Evolutionary conservation across 2,329 filamentous ascomycete species (phyloP), one percentile per base, ranked within the genome.

Genomic region (Teratosphaeria epicoccoides): DNA sequence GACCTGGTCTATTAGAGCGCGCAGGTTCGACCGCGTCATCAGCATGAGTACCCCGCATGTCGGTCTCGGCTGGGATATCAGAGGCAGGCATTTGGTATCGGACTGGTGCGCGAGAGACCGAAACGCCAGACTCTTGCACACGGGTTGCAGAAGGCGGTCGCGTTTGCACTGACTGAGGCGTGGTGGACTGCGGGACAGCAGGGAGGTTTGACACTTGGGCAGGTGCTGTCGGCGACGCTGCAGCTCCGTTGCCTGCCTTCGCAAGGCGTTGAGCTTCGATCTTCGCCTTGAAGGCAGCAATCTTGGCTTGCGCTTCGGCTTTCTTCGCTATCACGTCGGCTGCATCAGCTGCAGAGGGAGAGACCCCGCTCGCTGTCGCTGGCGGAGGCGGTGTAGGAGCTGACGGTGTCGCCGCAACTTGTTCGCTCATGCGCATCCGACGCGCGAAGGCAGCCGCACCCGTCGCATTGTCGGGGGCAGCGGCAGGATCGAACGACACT

Each of bases 21-120:
- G 75, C 69, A 20, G 68, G 62, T 37, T 70, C 67, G 53, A 70
- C 69, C 10, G 56, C 68, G 63, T 52, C 37, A 12, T 17, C 24
- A 7, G 28, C n/a, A 24, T 37, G 22, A 26, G 33, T 28, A n/a
- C 6, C 29, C 11, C 25, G 44, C 20, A 11, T 47, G 24, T 49
- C 52, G 37, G 45, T 12, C 14, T 49, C 65, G 53, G 71, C 70
- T 58, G 78, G 66, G 59, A 78, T 70, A 33, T 76, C 73, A 62
- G 6, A 78, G n/a, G 78, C 69, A 43, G 71, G 70, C n/a, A 53
- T 17, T 26, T 54, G 76, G 68, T 95, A 95, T 57, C 83, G 84
- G 10, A 95, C 80, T 1, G 89, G 87, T 0, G 85, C 84, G 43
- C 84, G 80, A 43, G 87, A 87, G 65, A 94, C 91, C 6, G 81